Base-by-base conservation (phyloP, 2,329 filamentous ascomycete genomes). In the Colletotrichum sp. region DNA sequence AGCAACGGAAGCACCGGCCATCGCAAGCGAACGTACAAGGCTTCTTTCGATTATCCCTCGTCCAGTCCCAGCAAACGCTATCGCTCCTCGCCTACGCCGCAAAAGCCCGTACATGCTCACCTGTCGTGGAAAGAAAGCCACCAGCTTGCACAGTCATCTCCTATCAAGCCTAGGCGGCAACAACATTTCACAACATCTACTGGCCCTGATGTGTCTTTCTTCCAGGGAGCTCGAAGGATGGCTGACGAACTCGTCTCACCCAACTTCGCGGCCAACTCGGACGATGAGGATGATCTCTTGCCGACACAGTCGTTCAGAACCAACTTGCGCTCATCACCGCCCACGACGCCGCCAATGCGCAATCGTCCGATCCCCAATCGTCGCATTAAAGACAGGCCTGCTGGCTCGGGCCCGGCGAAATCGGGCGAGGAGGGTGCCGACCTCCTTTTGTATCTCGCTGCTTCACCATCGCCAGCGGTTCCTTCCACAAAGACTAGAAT, bases 401-500 rank as follows among this genome's bases (percentile, higher is more conserved):
- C 80, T 80, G 83, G 82, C 80, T 72, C 85, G 75, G 83, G 88
- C 68, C 88, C 86, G 63, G 89, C 90, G 29, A 93, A 93, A 82
- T 85, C 89, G 2, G 93, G 92, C 76, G 93, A 97, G 81, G 95
- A 98, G 81, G 96, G 95, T 34, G 95, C 94, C 19, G 95, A 95
- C 83, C 86, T 96, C 49, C 87, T 97, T 29, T 88, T 96, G 52
- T 98, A 96, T 84, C 91, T 99, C 19, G 96, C 96, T 65, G 95
- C 95, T 68, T 99, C 96, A 8, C 97, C 97, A 1, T 98, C 96
- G 0, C 95, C 96, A 1, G 95, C 95, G 63, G 92, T 93, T 69
- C 88, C 89, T 29, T 85, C 85, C 30, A 83, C 80, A 66, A 90
- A 86, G 78, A 85, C 87, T 15, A 84, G 89, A 75, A 93, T 93